Conservation (phyloP, 192 early-diverging fungal genomes). For the Anaeromyces robustus region DNA sequence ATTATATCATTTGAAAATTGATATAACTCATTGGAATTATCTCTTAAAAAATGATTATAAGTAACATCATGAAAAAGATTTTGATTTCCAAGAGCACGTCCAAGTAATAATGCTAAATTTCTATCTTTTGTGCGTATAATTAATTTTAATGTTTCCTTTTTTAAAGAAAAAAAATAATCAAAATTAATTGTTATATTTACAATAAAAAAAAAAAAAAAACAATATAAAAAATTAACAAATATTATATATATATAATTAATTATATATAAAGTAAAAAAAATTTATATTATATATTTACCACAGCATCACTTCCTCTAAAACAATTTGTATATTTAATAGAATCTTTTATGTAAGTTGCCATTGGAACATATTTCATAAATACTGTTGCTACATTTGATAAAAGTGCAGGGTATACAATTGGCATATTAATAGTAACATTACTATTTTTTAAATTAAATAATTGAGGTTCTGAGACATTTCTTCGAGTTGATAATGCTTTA, state of each 20-base stretch:
- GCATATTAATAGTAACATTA: neutral
- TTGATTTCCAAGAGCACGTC: constrained; percentile 78
- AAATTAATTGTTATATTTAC: too few species aligned
- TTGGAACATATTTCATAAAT: constrained; percentile 37
- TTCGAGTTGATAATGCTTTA: neutral
- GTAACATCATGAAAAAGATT: constrained; percentile 84
- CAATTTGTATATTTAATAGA: constrained; percentile 64
- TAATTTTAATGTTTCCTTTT: constrained; percentile 54
- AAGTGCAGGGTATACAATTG: constrained; percentile 54
- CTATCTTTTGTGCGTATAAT: constrained; percentile 74
- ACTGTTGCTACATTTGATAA: constrained; percentile 50
- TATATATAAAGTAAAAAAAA: constrained; percentile 2
- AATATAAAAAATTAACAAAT: constrained; percentile 1
- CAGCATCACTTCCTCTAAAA: constrained; percentile 78
- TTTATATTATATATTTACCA: constrained; percentile 28
- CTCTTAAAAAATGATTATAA: constrained; percentile 73
- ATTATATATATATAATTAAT: constrained; percentile 2
- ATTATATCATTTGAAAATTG: constrained; percentile 42
- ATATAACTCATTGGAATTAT: constrained; percentile 68
- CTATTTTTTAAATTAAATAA: neutral
- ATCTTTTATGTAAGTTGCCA: constrained; percentile 54
- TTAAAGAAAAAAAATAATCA: too few species aligned
- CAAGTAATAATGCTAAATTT: constrained; percentile 71
- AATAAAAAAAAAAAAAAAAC: neutral
- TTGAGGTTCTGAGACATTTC: neutral